Evolutionary conservation across 1,284 basidiomycete genomes (phyloP), one percentile per base, ranked within the genome.

Genomic region (Anthracocystis walkeri): DNA sequence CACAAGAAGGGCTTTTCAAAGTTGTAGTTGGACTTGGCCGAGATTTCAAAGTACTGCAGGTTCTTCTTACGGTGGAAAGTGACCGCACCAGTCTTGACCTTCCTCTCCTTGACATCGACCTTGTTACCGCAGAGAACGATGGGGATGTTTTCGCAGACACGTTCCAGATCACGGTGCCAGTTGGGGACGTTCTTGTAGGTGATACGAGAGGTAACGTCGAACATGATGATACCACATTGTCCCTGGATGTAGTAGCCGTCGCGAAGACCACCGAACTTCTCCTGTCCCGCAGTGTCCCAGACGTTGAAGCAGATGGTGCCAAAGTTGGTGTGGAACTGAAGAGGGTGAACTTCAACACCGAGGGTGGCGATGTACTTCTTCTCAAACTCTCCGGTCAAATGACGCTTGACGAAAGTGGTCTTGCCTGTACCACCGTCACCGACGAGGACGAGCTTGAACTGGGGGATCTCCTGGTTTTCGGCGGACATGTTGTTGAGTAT

Each of bases 31-130:
- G 94, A 97, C 88, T 99, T 99, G 76, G 97, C 97, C 6, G 95
- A 98, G 84, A 99, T 99, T 86, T 99, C 97, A 86, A 96, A 99
- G 90, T 99, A 99, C 87, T 99, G 97, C 67, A 99, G 90, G 89
- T 97, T 98, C 91, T 99, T 99, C 93, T 99, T 99, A 86, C 97
- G 90, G 90, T 99, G 97, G 92, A 99, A 99, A 65, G 97, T 99
- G 69, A 99, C 96, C 61, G 92, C 91, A 62, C 93, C 93, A 42
- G 96, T 99, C 90, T 99, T 99, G 80, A 99, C 97, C 90, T 99
- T 99, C 79, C 97, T 93, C 88, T 99, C 97, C 91, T 99, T 99
- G 78, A 99, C 96, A 86, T 99, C 97, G 75, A 99, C 97, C 88
- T 99, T 99, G 91, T 99, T 99, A 82, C 97, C 97, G 87, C 96